These are phyloP conservation scores for Cercospora berteroae DNA, from an alignment of 2,329 filamentous ascomycete genomes.

Conservation along the genomic window DNA sequence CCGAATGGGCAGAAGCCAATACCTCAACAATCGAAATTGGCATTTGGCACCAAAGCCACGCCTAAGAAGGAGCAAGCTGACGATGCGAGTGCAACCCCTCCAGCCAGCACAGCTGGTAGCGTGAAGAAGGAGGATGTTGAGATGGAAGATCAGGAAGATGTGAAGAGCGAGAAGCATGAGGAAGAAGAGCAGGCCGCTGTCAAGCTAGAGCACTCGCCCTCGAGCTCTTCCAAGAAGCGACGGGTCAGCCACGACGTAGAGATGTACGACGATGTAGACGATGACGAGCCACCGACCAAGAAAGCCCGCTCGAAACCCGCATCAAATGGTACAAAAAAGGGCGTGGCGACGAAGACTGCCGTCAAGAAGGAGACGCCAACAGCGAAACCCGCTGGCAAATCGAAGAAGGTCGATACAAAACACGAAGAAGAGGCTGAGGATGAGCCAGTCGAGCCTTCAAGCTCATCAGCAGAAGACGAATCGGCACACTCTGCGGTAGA, in stretches of 20 bases:
- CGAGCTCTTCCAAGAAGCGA: constrained; percentile 33
- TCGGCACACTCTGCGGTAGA: constrained; percentile 42
- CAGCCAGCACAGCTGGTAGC: constrained; percentile 30
- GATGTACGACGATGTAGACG: constrained; percentile 32
- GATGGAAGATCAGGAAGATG: constrained; percentile 34
- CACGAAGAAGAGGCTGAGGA: constrained; percentile 22
- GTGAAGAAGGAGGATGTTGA: constrained; percentile 34
- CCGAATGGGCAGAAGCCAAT: constrained; percentile 59
- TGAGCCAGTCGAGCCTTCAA: neutral
- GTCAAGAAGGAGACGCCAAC: constrained; percentile 26
- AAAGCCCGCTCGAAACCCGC: constrained; percentile 34
- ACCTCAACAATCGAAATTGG: constrained; percentile 73
- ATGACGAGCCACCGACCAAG: constrained; percentile 39
- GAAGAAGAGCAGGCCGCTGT: constrained; percentile 25
- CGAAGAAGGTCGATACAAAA: constrained; percentile 12
- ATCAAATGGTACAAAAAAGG: constrained; percentile 20
- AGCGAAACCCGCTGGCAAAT: constrained; percentile 17
- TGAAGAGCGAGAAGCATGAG: constrained; percentile 34
- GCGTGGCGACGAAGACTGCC: constrained; percentile 29
- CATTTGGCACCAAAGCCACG: constrained; percentile 57
- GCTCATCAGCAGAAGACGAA: constrained; percentile 4
- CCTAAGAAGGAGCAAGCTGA: constrained; percentile 24
- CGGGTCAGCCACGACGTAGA: constrained; percentile 26
- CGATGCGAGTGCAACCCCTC: constrained; percentile 11
- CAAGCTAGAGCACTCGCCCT: constrained; percentile 24